Conservation (phyloP, 2,329 filamentous ascomycete species). For the Trichoderma atroviride region DNA sequence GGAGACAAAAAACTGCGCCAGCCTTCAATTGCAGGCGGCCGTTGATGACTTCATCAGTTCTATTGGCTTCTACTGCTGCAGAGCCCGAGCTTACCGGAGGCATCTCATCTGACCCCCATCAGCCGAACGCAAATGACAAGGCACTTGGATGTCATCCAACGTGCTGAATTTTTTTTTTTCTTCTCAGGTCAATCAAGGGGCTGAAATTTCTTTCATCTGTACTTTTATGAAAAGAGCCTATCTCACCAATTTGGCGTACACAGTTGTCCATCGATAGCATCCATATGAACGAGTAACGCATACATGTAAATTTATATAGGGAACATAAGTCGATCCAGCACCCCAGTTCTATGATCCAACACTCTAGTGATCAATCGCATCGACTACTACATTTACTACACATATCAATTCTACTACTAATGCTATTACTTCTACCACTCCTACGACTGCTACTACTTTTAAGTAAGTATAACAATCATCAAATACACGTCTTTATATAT, state of each 20-base stretch:
- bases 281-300: not conserved
- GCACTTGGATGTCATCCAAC: conserved; percentile 10
- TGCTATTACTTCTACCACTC: no score
- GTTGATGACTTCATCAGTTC: conserved; percentile 11
- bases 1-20: not conserved
- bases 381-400: no score
- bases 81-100: conserved; percentile 10
- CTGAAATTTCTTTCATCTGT: not conserved
- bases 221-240: not conserved
- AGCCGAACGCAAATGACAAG: not conserved
- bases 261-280: not conserved
- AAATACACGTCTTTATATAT: no score
- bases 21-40: not conserved
- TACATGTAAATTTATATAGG: not conserved
- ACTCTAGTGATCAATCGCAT: no score
- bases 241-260: not conserved
- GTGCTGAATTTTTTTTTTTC: not conserved
- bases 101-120: conserved; percentile 7
- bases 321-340: no score
- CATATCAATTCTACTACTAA: no score
- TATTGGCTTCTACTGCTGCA: conserved; percentile 1
- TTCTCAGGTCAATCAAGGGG: not conserved
- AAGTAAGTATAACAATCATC: no score
- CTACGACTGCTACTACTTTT: no score
- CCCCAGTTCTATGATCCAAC: no score